Evolutionary conservation across 2,329 filamentous ascomycete genomes (phyloP).

Genomic region (Fusarium nisikadoi): DNA sequence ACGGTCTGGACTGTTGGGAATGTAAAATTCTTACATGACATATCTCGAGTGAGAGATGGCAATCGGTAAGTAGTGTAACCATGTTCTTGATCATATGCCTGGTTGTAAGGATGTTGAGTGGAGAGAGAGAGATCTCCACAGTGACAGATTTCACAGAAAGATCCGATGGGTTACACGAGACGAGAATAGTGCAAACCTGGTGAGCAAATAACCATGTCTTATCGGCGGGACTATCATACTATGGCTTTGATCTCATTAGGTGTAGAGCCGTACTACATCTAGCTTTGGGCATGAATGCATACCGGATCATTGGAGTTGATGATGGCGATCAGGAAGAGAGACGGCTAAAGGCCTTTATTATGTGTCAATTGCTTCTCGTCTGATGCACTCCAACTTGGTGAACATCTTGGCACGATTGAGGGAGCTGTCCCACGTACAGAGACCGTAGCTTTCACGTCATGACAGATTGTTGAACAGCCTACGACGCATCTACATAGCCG

Average conservation of each 20-base stretch:
- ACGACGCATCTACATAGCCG: background rate
- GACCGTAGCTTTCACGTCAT: background rate
- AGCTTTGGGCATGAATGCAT: too few species aligned
- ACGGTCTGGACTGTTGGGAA: background rate
- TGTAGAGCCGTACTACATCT: too few species aligned
- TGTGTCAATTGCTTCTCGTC: too few species aligned
- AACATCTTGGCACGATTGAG: background rate
- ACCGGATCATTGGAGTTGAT: too few species aligned
- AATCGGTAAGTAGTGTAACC: background rate
- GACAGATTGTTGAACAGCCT: background rate
- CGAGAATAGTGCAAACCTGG: background rate
- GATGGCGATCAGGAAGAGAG: too few species aligned
- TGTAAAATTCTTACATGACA: accelerated
- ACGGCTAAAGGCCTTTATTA: too few species aligned
- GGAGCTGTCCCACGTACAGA: accelerated
- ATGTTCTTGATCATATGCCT: background rate
- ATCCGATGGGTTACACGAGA: background rate
- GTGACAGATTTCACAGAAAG: too few species aligned
- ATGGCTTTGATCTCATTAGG: too few species aligned
- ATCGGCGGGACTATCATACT: too few species aligned
- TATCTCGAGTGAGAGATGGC: background rate
- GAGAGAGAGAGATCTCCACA: background rate
- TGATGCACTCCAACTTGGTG: background rate
- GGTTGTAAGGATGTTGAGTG: background rate
- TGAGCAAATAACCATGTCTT: too few species aligned